Evolutionary conservation across 2,329 filamentous ascomycete genomes (phyloP), one percentile per base, ranked within the genome.

Genomic region (Diaporthe humulicola): DNA sequence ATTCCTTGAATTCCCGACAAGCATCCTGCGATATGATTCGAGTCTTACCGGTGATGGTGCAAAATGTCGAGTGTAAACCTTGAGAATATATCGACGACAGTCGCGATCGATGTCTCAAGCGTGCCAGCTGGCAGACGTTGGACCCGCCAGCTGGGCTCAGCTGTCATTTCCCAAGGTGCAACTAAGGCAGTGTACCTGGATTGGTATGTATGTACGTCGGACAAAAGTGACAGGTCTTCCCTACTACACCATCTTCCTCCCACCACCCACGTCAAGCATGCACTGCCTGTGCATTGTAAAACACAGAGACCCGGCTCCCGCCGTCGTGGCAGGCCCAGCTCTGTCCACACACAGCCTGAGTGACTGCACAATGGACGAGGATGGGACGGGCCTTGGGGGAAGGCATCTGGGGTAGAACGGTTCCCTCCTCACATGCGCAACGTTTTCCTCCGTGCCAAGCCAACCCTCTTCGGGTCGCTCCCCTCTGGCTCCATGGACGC

Each of bases 391-490:
- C 28, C 33, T 30, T 22, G 45, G 28, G 61, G 61, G 7, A 67
- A 67, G 45, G 61, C 45, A 67, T 50, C 45, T 67, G 61, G 30
- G 61, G 61, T 50, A 48, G 42, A 69, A 45, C 36, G 69, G 60
- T n/a, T 61, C 42, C 30, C 61, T 61, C 38, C 57, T 50, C 30
- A 36, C 28, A 52, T 67, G 61, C 61, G 61, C 61, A 67, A 67
- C 61, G 57, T 67, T 73, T 42, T 64, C 61, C 56, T 70, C 71
- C 74, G 42, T 61, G 74, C 70, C 71, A 73, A 73, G 74, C 33
- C 45, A 40, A 50, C 61, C 61, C 60, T 57, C 25, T 64, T 75
- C 74, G 70, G 74, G 64, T 58, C 71, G 14, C 58, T 69, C n/a
- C 30, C 40, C 30, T 73, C 50, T 67, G 66, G 71, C 40, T 67